Evolutionary conservation across 208 protist species (phyloP).

Genomic region (Acanthamoeba castellanii): DNA sequence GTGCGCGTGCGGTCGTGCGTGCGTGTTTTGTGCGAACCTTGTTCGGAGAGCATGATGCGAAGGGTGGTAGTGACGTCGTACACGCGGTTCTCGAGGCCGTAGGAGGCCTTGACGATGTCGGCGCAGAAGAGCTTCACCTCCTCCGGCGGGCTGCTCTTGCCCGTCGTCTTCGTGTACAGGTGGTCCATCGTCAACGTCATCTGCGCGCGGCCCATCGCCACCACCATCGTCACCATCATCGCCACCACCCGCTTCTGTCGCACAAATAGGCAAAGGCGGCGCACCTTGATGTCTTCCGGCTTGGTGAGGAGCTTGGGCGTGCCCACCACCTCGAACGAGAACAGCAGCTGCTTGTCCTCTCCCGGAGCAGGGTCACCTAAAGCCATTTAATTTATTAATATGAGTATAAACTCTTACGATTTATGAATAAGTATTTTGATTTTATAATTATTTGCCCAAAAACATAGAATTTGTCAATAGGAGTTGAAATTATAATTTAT

Average conservation of each 20-base stretch:
- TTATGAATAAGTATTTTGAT: too few species aligned
- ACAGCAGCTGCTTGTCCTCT: conserved; percentile 44
- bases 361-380: conserved; percentile 8
- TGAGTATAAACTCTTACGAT: too few species aligned
- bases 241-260: too few species aligned
- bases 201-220: not conserved
- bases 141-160: not conserved
- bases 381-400: too few species aligned
- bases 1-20: too few species aligned
- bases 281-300: conserved; percentile 41
- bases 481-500: too few species aligned
- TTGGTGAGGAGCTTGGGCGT: conserved; percentile 37
- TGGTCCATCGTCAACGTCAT: conserved; percentile 62
- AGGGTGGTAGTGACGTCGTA: conserved; percentile 35
- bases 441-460: too few species aligned
- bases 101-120: conserved; percentile 26
- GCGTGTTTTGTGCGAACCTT: not conserved
- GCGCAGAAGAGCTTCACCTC: conserved; percentile 14
- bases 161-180: conserved; percentile 35
- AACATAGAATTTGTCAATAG: too few species aligned
- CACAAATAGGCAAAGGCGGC: not conserved
- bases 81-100: conserved; percentile 11
- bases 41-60: conserved; percentile 43
- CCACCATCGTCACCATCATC: not conserved
- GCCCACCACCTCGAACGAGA: conserved; percentile 62